Base-by-base conservation (phyloP, 768 basidiomycete species). In the Tylopilus plumbeoviolaceoides region DNA sequence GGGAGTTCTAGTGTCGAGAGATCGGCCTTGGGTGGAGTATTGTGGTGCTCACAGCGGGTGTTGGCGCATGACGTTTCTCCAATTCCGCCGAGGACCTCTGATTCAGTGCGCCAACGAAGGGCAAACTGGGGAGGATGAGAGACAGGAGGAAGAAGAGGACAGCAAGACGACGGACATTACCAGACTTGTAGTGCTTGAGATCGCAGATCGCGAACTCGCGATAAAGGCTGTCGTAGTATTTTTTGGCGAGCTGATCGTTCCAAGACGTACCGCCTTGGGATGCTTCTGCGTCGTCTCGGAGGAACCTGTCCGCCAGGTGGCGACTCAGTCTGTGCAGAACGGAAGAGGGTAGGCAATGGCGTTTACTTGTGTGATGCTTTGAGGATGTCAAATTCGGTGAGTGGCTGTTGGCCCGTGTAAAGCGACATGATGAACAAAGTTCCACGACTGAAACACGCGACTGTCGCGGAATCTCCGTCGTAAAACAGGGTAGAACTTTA, bases 111-210 rank as follows among this genome's bases (percentile, higher is more conserved):
- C 95, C 95, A 98, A 14, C 95, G 85, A 5, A 98, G 78, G 0
- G 93, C 84, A 65, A 98, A 87, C 86, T 94, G 23, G 23, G 23
- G 23, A 55, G 21, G 17, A 44, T 8, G 11, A 39, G 39, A 20
- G 39, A 50, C 25, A 55, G 45, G n/a, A 15, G 14, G 3, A 14
- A 14, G 14, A 0, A 25, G 48, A 30, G 20, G 35, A 36, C 38
- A 42, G 7, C 12, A 7, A 14, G 21, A 43, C 8, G 49, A 66
- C 85, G 57, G 56, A 95, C 92, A 55, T 89, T 87, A 15, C 91
- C 90, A 0, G 88, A 84, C 73, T 93, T 97, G 77, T 91, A 97
- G 65, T 98, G 95, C 73, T 98, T 98, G 54, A 98, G 74, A 70
- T 98, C 92, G 64, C 91, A 93, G 20, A 94, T 75, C 0, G 90